Evolutionary conservation across 208 protist species (phyloP).

Genomic region (Leishmania martiniquensis): DNA sequence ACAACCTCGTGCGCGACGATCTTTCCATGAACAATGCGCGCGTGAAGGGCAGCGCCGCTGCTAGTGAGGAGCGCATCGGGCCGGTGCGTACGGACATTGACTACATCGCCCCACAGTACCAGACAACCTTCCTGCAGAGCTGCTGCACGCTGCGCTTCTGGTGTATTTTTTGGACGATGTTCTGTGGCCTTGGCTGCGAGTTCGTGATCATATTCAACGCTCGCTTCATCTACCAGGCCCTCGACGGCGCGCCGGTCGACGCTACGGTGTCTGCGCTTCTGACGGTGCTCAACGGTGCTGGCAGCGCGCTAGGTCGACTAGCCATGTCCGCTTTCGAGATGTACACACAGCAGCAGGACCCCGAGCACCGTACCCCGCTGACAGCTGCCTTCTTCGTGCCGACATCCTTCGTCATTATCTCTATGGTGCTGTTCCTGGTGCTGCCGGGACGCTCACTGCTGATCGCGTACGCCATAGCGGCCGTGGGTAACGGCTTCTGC

Average conservation of each 20-base stretch:
- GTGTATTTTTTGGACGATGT: slow-evolving; percentile 56
- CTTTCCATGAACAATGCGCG: too few species aligned
- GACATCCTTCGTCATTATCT: slow-evolving; percentile 41
- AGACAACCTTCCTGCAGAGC: slow-evolving; percentile 55
- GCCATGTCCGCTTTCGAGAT: slow-evolving; percentile 58
- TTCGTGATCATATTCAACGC: slow-evolving; percentile 76
- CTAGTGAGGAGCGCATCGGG: too few species aligned
- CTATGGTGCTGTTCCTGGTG: slow-evolving; percentile 55
- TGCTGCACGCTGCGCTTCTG: slow-evolving; percentile 53
- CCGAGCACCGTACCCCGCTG: slow-evolving; percentile 71
- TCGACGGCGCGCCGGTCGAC: slow-evolving; percentile 27
- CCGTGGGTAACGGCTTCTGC: slow-evolving; percentile 74
- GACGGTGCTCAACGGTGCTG: slow-evolving; percentile 63
- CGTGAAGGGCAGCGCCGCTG: too few species aligned
- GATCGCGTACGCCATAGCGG: slow-evolving; percentile 42
- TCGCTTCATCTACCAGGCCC: slow-evolving; percentile 45
- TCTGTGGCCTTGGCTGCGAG: slow-evolving; percentile 50
- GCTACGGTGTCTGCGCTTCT: slow-evolving; percentile 53
- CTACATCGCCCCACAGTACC: slow-evolving; percentile 71
- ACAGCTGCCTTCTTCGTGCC: slow-evolving; percentile 66
- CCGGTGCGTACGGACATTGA: slow-evolving; percentile 70
- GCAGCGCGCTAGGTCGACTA: slow-evolving; percentile 65
- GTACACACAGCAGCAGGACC: slow-evolving; percentile 37
- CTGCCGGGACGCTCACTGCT: slow-evolving; percentile 37
- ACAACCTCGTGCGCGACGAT: slow-evolving; percentile 10